Evolutionary conservation across 371 early-diverging fungal genomes (phyloP), one percentile per base, ranked within the genome.

Genomic region (Mortierella sp.): DNA sequence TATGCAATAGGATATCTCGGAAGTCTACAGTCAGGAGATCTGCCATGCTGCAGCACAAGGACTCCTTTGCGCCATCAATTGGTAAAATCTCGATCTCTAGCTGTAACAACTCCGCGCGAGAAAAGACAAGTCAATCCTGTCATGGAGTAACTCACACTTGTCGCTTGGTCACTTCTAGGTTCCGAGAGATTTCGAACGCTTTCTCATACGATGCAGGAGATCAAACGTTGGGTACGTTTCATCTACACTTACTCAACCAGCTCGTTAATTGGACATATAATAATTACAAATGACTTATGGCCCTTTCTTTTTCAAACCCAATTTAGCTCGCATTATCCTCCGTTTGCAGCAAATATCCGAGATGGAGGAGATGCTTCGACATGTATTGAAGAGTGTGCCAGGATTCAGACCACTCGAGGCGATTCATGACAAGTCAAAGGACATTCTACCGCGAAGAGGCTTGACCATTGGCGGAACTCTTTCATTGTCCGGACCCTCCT

Each of bases 151-250:
- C 43, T 40, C 43, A 40, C 6, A n/a, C 6, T 40, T 40, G 43
- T 40, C 43, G 6, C 48, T 21, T 8, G 13, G 53, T 26, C 44
- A 16, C 19, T 1, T 21, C 77, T 82, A 95, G 96, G 96, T 87
- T 93, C 51, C 93, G 95, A 19, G 95, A 95, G 75, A 76, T 94
- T 1, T 79, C 95, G 26, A 96, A 94, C 74, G 92, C 94, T 4
- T 96, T 95, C 76, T 91, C 92, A 13, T 82, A 87, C 40, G 84
- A 88, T 61, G 75, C 82, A 2, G 73, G 87, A 0, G 88, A 89
- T 24, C 83, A 87, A 53, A 87, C 88, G 0, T 86, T 87, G 53
- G 88, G 88, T 79, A 71, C 55, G 14, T 44, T 5, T 0, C 34
- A n/a, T 11, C 51, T 46, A 8, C 3, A 37, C 70, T 9, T 53